A percentile compares a stretch with the other conserved stretches of the same genome.
Conservation (phyloP, 2,329 filamentous ascomycete genomes). For the Colletotrichum paranaense region DNA sequence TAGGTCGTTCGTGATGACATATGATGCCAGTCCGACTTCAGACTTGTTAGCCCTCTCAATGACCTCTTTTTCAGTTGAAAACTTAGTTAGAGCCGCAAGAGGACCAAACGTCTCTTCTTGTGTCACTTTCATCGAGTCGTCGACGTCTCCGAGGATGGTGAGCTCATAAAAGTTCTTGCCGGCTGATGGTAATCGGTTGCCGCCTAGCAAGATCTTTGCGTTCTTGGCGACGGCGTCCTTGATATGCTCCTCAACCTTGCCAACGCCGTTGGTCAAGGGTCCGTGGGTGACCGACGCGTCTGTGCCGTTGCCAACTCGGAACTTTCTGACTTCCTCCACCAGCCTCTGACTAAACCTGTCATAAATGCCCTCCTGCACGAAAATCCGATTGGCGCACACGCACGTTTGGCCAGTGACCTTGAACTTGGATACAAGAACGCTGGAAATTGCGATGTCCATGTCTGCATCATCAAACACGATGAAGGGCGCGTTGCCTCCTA, state of each 20-base stretch:
- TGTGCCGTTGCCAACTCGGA: conserved; percentile 79
- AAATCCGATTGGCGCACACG: conserved; percentile 88
- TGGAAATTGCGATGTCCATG: conserved; percentile 83
- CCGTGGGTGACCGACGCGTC: conserved; percentile 69
- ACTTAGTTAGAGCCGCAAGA: conserved; percentile 76
- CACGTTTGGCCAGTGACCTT: conserved; percentile 95
- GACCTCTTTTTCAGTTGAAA: conserved; percentile 78
- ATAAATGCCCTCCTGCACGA: conserved; percentile 82
- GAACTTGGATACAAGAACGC: conserved; percentile 90
- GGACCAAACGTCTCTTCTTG: conserved; percentile 82
- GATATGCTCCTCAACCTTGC: conserved; percentile 73
- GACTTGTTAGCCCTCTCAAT: conserved; percentile 73
- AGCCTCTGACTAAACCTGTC: conserved; percentile 78
- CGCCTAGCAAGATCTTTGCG: conserved; percentile 67
- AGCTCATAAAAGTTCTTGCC: conserved; percentile 79
- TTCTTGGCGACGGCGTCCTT: conserved; percentile 64
- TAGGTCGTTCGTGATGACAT: conserved; percentile 71
- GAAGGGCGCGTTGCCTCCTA: conserved; percentile 94
- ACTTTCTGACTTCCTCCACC: conserved; percentile 76
- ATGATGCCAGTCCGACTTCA: conserved; percentile 79
- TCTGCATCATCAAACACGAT: conserved; percentile 98
- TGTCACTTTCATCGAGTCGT: conserved; percentile 72
- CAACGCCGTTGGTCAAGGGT: conserved; percentile 73
- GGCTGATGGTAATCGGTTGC: conserved; percentile 70
- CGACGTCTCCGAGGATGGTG: conserved; percentile 77